These are phyloP conservation scores for Phaseolus coccineus DNA, from an alignment of 331 rosid genomes.

Conservation along the genomic window DNA sequence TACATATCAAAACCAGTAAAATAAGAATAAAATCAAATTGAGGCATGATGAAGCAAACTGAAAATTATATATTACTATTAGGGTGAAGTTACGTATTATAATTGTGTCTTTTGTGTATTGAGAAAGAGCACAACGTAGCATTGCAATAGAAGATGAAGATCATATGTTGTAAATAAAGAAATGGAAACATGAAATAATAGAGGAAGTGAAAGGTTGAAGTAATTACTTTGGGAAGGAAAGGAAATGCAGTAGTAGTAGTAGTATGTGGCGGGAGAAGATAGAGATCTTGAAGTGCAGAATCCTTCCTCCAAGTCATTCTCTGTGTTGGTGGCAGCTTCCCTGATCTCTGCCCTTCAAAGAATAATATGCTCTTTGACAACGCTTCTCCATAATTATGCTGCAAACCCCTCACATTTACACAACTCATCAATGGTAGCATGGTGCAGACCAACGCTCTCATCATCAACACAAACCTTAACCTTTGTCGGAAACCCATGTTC, in stretches of 20 bases:
- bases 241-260: neutral
- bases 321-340: conserved; percentile 59
- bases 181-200: too few relatives aligned
- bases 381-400: conserved; percentile 59
- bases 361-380: conserved; percentile 60
- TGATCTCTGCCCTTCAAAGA: conserved; percentile 69
- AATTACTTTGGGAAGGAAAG: conserved; percentile 26
- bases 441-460: neutral
- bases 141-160: too few relatives aligned
- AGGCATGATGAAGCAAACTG: too few relatives aligned
- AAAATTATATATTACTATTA: too few relatives aligned
- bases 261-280: conserved; percentile 23
- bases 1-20: too few relatives aligned
- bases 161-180: too few relatives aligned
- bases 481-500: conserved; percentile 21
- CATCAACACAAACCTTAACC: neutral
- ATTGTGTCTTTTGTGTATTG: too few relatives aligned
- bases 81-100: too few relatives aligned
- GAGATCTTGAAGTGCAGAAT: conserved; percentile 53
- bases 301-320: conserved; percentile 55
- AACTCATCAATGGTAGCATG: neutral
- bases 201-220: too few relatives aligned
- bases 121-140: too few relatives aligned
- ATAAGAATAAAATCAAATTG: too few relatives aligned
- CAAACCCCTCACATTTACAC: neutral